These are phyloP conservation scores for Candida sp. DNA, from an alignment of 1,139 yeast species.

Conservation along the genomic window DNA sequence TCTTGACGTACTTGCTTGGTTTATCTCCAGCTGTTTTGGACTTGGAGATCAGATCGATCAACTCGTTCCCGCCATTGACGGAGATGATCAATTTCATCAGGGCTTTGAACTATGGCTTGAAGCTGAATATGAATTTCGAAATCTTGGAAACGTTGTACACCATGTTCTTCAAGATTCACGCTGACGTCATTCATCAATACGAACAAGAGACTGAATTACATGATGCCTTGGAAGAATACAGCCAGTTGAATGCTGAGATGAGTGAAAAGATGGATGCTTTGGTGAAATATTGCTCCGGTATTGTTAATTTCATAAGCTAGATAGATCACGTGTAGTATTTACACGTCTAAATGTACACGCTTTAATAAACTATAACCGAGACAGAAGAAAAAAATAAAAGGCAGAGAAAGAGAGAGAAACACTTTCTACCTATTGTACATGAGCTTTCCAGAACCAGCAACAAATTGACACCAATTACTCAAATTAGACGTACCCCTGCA, in stretches of 20 bases:
- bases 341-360: neutral
- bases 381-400: neutral
- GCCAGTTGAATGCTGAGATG: slow-evolving; percentile 42
- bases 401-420: neutral
- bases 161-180: slow-evolving; percentile 77
- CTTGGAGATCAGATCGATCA: slow-evolving; percentile 82
- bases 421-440: too few species aligned
- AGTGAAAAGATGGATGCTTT: slow-evolving; percentile 64
- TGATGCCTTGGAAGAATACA: slow-evolving; percentile 44
- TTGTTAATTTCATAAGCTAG: slow-evolving; percentile 59
- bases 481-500: neutral
- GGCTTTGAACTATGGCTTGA: slow-evolving; percentile 66
- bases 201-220: slow-evolving; percentile 39
- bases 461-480: neutral
- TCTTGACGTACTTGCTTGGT: slow-evolving; percentile 58
- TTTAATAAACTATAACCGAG: neutral
- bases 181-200: slow-evolving; percentile 71
- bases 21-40: slow-evolving; percentile 85
- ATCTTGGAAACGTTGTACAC: slow-evolving; percentile 78
- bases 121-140: slow-evolving; percentile 66
- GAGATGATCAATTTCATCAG: slow-evolving; percentile 71
- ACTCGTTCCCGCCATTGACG: slow-evolving; percentile 61
- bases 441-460: neutral
- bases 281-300: slow-evolving; percentile 85
- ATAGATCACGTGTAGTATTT: neutral